These are phyloP conservation scores for Coleophoma cylindrospora DNA, from an alignment of 2,329 filamentous ascomycete species.

Conservation along the genomic window DNA sequence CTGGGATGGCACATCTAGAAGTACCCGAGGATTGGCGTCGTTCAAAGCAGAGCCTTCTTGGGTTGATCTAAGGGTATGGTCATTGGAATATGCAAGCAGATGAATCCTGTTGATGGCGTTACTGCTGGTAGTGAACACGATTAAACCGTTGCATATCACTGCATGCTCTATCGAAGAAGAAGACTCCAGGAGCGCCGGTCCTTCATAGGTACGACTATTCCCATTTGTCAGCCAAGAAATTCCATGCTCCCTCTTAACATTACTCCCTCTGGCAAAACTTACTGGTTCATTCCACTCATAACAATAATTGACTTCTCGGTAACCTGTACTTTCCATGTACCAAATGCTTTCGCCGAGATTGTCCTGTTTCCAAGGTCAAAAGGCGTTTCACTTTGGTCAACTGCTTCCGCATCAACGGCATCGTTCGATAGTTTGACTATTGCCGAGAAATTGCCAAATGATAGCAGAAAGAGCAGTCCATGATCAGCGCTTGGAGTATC, in stretches of 20 bases:
- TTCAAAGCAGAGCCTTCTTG: neutral
- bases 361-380: slow-evolving; percentile 52
- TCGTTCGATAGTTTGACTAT: slow-evolving; percentile 42
- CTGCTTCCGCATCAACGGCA: slow-evolving; percentile 38
- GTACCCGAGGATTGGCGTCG: slow-evolving; percentile 5
- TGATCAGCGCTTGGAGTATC: slow-evolving; percentile 5
- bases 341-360: slow-evolving; percentile 35
- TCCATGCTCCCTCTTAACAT: too few relatives aligned
- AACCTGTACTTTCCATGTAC: slow-evolving; percentile 44
- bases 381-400: slow-evolving; percentile 32
- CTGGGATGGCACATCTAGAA: slow-evolving; percentile 10
- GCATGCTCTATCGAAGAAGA: slow-evolving; percentile 16
- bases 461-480: slow-evolving; percentile 21
- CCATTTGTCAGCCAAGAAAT: slow-evolving; percentile 1
- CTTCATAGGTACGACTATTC: slow-evolving; percentile 7
- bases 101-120: too few relatives aligned
- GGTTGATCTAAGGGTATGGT: too few relatives aligned
- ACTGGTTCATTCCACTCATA: slow-evolving; percentile 10
- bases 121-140: slow-evolving; percentile 19
- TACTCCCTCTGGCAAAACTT: slow-evolving; percentile 4
- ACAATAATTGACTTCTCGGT: slow-evolving; percentile 37
- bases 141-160: slow-evolving; percentile 12
- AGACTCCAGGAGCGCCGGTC: slow-evolving; percentile 9
- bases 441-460: slow-evolving; percentile 20
- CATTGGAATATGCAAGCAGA: too few relatives aligned